Conservation (phyloP, 257 asterid species). For the Verbena officinalis region DNA sequence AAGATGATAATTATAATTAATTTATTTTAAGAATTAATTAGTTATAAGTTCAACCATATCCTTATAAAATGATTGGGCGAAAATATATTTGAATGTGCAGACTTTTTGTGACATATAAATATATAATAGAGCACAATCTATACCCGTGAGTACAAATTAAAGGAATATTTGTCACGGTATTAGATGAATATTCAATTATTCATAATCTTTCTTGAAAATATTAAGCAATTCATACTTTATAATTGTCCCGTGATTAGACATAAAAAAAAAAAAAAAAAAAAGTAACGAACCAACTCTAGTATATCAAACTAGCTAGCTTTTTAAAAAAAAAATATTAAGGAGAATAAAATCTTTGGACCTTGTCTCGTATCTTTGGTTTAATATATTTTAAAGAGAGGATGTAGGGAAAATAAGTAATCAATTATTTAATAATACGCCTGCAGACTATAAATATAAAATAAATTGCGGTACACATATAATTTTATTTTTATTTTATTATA, state of each 20-base stretch:
- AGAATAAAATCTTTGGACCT: conserved; percentile 40
- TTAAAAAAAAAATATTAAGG: neutral
- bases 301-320: conserved; percentile 9
- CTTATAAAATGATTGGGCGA: neutral
- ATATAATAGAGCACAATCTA: neutral
- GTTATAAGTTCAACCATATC: no score
- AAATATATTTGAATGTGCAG: neutral
- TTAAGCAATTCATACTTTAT: neutral
- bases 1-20: no score
- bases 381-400: conserved; percentile 22
- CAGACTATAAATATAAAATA: neutral
- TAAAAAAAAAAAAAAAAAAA: neutral
- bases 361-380: conserved; percentile 26
- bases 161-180: conserved; percentile 26
- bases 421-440: conserved; percentile 20
- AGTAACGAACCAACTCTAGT: neutral
- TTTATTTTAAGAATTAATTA: no score
- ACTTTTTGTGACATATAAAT: neutral
- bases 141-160: conserved; percentile 32
- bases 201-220: conserved; percentile 11
- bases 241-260: conserved; percentile 11
- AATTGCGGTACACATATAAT: no score
- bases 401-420: conserved; percentile 6
- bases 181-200: conserved; percentile 22
- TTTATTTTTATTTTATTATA: no score